Evolutionary conservation across 2,329 filamentous ascomycete species (phyloP).

Genomic region (Hypoxylon sp.): DNA sequence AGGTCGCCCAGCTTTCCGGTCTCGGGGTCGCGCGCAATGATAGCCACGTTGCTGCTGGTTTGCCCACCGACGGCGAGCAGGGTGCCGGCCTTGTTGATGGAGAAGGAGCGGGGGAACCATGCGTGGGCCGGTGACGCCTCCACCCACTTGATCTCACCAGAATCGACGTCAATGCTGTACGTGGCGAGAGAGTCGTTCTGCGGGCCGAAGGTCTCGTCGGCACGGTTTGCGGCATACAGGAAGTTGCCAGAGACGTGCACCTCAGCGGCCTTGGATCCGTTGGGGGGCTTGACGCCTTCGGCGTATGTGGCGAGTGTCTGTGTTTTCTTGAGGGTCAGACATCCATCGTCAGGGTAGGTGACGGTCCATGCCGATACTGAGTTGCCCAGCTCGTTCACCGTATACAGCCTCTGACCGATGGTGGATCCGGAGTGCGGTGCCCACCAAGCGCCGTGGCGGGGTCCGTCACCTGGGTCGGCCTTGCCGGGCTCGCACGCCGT

Average conservation of each 20-base stretch:
- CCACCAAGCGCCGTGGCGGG: slow-evolving; percentile 69
- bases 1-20: slow-evolving; percentile 70
- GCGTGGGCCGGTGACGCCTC: slow-evolving; percentile 71
- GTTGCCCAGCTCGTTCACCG: slow-evolving; percentile 66
- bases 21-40: slow-evolving; percentile 68
- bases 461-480: slow-evolving; percentile 64
- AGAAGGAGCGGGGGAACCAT: slow-evolving; percentile 73
- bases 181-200: slow-evolving; percentile 70
- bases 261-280: slow-evolving; percentile 68
- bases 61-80: slow-evolving; percentile 76
- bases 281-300: slow-evolving; percentile 58
- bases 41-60: slow-evolving; percentile 70
- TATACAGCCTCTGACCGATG: slow-evolving; percentile 56
- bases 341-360: slow-evolving; percentile 61
- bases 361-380: slow-evolving; percentile 66
- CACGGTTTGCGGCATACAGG: slow-evolving; percentile 74
- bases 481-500: slow-evolving; percentile 62
- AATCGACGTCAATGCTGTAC: slow-evolving; percentile 62
- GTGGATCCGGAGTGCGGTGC: slow-evolving; percentile 52
- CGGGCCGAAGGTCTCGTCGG: slow-evolving; percentile 69
- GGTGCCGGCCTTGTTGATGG: slow-evolving; percentile 71
- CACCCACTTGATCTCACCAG: slow-evolving; percentile 67
- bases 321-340: slow-evolving; percentile 62
- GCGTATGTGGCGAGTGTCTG: slow-evolving; percentile 65
- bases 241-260: slow-evolving; percentile 68